Conservation (phyloP, 768 basidiomycete species). For the Lactarius pseudohatsudake region DNA sequence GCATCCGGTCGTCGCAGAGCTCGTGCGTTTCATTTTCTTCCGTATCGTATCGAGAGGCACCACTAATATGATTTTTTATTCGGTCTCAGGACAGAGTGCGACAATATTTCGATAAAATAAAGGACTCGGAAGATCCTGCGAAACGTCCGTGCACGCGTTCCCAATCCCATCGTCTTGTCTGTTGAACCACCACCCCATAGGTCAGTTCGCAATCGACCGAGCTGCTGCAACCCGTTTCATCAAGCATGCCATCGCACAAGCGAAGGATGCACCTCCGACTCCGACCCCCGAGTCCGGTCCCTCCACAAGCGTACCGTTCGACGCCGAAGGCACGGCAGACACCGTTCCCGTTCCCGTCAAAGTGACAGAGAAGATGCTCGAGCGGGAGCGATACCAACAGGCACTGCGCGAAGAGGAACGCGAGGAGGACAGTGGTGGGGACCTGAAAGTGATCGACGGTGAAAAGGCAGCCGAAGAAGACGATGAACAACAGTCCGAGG, state of each 20-base stretch:
- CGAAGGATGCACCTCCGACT: conserved; percentile 34
- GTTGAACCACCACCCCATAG: conserved; percentile 32
- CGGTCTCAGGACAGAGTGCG: conserved; percentile 63
- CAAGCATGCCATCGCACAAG: conserved; percentile 75
- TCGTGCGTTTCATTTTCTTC: conserved; percentile 42
- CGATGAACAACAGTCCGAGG: too few relatives aligned
- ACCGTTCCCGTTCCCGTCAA: conserved; percentile 47
- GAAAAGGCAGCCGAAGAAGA: conserved; percentile 38
- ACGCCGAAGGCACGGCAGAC: conserved; percentile 15
- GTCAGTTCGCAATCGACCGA: conserved; percentile 61
- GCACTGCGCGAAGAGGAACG: conserved; percentile 46
- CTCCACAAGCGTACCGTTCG: conserved; percentile 28
- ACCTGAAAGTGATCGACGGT: conserved; percentile 40
- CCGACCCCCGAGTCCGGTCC: conserved; percentile 25
- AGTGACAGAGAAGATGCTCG: conserved; percentile 73
- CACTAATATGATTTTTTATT: not conserved
- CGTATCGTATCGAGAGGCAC: too few relatives aligned
- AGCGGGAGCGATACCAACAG: conserved; percentile 61
- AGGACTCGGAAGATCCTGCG: conserved; percentile 66
- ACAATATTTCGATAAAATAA: conserved; percentile 82
- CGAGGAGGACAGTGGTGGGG: conserved; percentile 38
- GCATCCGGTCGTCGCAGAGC: conserved; percentile 74
- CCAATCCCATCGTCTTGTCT: conserved; percentile 1
- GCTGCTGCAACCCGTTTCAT: conserved; percentile 81
- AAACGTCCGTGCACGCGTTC: conserved; percentile 43